Conservation (phyloP, 768 basidiomycete species). For the Russula sp. region DNA sequence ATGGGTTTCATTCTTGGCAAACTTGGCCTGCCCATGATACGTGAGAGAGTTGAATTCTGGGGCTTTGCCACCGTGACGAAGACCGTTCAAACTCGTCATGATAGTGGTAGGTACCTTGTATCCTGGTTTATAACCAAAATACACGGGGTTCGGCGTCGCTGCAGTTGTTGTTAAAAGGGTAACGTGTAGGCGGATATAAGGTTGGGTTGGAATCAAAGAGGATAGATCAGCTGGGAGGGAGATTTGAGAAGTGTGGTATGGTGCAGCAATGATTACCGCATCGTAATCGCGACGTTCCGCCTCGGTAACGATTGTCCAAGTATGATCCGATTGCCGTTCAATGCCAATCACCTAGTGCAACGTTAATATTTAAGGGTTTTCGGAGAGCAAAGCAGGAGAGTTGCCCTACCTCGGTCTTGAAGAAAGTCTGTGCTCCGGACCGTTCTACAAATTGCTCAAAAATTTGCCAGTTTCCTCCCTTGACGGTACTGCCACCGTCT, state of each 20-base stretch:
- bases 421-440: slow-evolving; percentile 64
- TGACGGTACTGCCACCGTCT: slow-evolving; percentile 57
- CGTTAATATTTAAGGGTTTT: slow-evolving; percentile 10
- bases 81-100: slow-evolving; percentile 69
- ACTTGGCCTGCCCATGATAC: slow-evolving; percentile 49
- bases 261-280: slow-evolving; percentile 83
- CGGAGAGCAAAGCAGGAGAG: slow-evolving; percentile 3
- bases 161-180: slow-evolving; percentile 83
- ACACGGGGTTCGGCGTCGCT: slow-evolving; percentile 54
- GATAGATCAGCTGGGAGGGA: slow-evolving; percentile 48
- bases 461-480: slow-evolving; percentile 80
- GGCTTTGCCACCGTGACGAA: slow-evolving; percentile 49
- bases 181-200: slow-evolving; percentile 84
- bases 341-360: slow-evolving; percentile 43
- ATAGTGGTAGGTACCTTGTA: slow-evolving; percentile 57
- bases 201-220: slow-evolving; percentile 58
- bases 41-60: slow-evolving; percentile 87
- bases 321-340: slow-evolving; percentile 35
- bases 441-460: slow-evolving; percentile 77
- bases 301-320: slow-evolving; percentile 54
- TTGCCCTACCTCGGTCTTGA: slow-evolving; percentile 63
- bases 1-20: slow-evolving; percentile 42
- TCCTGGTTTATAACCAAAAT: slow-evolving; percentile 56
- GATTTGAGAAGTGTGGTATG: slow-evolving; percentile 70
- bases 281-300: slow-evolving; percentile 51